These are phyloP conservation scores for Sporobolomyces pararoseus DNA, from an alignment of 768 basidiomycete species.

Conservation along the genomic window DNA sequence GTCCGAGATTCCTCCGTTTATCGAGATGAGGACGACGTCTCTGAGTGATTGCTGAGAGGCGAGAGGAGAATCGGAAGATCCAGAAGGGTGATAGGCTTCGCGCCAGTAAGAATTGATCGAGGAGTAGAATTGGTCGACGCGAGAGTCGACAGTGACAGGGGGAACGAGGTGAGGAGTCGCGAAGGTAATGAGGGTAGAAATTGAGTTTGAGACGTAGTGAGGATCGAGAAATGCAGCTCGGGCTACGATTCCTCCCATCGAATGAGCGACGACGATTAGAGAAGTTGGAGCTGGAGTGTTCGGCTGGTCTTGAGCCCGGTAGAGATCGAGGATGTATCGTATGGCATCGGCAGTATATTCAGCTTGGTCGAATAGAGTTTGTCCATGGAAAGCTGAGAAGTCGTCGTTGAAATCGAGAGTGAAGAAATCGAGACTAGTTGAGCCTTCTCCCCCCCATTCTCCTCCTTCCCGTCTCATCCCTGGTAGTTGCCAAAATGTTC, in stretches of 20 bases:
- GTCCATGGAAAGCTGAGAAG: constrained; percentile 87
- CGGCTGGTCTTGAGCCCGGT: constrained; percentile 49
- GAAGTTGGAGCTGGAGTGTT: constrained; percentile 52
- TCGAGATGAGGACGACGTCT: constrained; percentile 57
- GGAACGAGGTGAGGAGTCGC: constrained; percentile 85
- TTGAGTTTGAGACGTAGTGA: constrained; percentile 48
- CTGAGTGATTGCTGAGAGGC: constrained; percentile 1
- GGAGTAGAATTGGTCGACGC: constrained; percentile 70
- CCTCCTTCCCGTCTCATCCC: constrained; percentile 7
- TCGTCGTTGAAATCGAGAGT: constrained; percentile 97
- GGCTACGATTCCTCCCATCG: constrained; percentile 95
- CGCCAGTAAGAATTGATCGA: constrained; percentile 49
- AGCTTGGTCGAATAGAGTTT: constrained; percentile 78
- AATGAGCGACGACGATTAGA: constrained; percentile 82
- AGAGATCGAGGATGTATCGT: constrained; percentile 71
- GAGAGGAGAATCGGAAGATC: constrained; percentile 38
- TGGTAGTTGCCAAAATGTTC: constrained; percentile 71
- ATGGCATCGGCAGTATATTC: constrained; percentile 68
- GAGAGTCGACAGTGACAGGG: constrained; percentile 78
- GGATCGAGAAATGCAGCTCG: constrained; percentile 67
- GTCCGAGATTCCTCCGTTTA: constrained; percentile 90
- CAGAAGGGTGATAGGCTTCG: constrained; percentile 54
- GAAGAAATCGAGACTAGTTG: constrained; percentile 75
- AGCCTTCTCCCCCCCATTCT: constrained; percentile 45
- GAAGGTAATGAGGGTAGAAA: constrained; percentile 87